Conservation (phyloP, 108 stramenopile species). For the Mediolabrus comicus region DNA sequence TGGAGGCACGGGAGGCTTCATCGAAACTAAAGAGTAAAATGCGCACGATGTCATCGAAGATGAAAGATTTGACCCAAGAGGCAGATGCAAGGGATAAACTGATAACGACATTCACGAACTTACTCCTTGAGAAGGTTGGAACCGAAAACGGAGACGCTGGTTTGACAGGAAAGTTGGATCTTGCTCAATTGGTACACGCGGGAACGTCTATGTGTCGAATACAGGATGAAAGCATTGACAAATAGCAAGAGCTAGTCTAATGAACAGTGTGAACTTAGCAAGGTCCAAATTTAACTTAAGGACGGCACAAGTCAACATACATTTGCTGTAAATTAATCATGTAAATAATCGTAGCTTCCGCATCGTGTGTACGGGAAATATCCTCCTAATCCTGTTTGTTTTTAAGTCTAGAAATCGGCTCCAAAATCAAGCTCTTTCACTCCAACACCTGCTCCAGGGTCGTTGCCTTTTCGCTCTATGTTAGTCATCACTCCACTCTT, state of each 20-base stretch:
- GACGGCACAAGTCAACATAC: neutral
- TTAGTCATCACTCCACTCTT: conserved; percentile 95
- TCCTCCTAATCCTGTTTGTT: neutral
- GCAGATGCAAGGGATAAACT: conserved; percentile 42
- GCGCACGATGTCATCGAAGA: conserved; percentile 3
- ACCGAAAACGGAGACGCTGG: conserved; percentile 4
- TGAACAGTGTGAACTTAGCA: too few relatives aligned
- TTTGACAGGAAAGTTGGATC: neutral
- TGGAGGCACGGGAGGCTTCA: conserved; percentile 8
- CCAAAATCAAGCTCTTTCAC: conserved; percentile 59
- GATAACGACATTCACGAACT: conserved; percentile 30
- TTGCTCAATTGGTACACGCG: neutral
- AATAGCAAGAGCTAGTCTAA: neutral
- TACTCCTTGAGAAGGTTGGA: conserved; percentile 27
- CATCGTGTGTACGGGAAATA: neutral
- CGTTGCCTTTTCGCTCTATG: conserved; percentile 36
- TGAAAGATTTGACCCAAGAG: conserved; percentile 23
- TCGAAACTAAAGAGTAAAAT: conserved; percentile 28
- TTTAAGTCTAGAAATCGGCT: conserved; percentile 59
- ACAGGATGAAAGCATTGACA: neutral
- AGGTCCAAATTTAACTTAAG: neutral
- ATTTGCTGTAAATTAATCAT: neutral
- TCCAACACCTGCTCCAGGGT: conserved; percentile 8
- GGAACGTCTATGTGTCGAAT: neutral
- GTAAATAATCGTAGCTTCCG: neutral